phyloP scores from a whole-genome alignment of 176 grass and related monocot genomes.

The Cenchrus americanus region DNA sequence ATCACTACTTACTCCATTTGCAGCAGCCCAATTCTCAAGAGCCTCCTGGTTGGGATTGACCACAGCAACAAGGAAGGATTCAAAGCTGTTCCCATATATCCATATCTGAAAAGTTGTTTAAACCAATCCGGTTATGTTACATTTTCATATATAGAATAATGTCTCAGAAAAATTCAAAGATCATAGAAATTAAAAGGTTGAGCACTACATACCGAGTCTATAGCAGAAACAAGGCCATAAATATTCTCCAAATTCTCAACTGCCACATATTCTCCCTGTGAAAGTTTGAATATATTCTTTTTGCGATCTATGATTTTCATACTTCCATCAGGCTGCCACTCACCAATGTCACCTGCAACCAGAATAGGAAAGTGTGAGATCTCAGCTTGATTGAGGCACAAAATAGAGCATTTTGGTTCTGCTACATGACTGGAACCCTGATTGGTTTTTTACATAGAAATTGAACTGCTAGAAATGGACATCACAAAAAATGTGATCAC shows the following conservation, averaged over 20 bases:
- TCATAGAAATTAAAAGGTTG: constrained; percentile 2
- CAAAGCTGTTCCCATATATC: constrained; percentile 91
- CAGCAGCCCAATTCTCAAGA: constrained; percentile 72
- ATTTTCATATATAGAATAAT: constrained; percentile 27
- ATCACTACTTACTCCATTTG: constrained; percentile 62
- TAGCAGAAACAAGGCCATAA: constrained; percentile 71
- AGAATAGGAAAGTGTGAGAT: constrained; percentile 31
- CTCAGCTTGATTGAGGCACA: not conserved
- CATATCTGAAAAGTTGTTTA: constrained; percentile 67
- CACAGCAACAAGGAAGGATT: constrained; percentile 82
- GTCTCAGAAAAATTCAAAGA: constrained; percentile 23
- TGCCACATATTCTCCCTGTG: constrained; percentile 93
- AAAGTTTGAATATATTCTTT: constrained; percentile 97
- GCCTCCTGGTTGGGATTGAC: constrained; percentile 78
- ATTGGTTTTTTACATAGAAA: not conserved
- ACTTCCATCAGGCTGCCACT: constrained; percentile 89
- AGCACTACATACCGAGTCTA: constrained; percentile 68
- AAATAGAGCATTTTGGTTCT: constrained; percentile 6
- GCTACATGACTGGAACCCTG: constrained; percentile 5
- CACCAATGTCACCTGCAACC: constrained; percentile 81
- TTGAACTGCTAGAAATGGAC: constrained; percentile 5
- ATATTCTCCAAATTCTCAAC: constrained; percentile 94
- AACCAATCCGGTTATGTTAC: not conserved
- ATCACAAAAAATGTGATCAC: constrained; percentile 15
- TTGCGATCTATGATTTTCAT: constrained; percentile 94